Conservation (phyloP, 208 protist genomes). For the Willaertia magna region DNA sequence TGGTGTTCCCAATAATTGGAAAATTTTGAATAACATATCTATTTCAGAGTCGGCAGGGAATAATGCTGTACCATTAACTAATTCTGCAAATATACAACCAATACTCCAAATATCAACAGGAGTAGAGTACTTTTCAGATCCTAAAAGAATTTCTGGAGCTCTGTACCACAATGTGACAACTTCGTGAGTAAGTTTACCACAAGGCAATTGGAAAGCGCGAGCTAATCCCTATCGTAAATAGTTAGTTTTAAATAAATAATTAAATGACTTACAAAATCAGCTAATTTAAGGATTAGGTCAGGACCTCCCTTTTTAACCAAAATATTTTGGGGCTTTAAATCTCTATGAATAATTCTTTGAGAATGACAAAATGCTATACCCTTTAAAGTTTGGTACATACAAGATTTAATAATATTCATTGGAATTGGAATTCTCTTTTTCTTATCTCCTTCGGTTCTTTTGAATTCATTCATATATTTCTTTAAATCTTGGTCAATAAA, state of each 20-base stretch:
- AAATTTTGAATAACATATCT: conserved; percentile 91
- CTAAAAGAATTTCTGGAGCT: conserved; percentile 75
- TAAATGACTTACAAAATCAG: no score
- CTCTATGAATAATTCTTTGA: conserved; percentile 67
- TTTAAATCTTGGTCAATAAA: conserved; percentile 88
- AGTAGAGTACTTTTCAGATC: conserved; percentile 61
- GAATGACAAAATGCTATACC: conserved; percentile 64
- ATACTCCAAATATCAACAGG: conserved; percentile 77
- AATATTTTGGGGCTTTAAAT: conserved; percentile 71
- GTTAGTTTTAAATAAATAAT: no score
- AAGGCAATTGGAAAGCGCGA: conserved; percentile 78
- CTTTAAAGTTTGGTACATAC: conserved; percentile 61
- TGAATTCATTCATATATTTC: conserved; percentile 74
- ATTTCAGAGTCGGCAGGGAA: conserved; percentile 85
- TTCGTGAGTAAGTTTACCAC: conserved; percentile 42
- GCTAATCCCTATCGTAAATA: no score
- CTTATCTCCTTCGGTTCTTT: neutral
- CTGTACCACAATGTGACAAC: conserved; percentile 82
- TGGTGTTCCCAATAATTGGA: conserved; percentile 82
- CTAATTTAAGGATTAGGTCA: conserved; percentile 59
- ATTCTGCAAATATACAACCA: conserved; percentile 72
- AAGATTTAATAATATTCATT: conserved; percentile 10
- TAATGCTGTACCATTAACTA: conserved; percentile 50
- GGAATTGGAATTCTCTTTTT: neutral
- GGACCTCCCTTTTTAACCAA: neutral